Base-by-base conservation (phyloP, 768 basidiomycete genomes). In the Bullera alba region DNA sequence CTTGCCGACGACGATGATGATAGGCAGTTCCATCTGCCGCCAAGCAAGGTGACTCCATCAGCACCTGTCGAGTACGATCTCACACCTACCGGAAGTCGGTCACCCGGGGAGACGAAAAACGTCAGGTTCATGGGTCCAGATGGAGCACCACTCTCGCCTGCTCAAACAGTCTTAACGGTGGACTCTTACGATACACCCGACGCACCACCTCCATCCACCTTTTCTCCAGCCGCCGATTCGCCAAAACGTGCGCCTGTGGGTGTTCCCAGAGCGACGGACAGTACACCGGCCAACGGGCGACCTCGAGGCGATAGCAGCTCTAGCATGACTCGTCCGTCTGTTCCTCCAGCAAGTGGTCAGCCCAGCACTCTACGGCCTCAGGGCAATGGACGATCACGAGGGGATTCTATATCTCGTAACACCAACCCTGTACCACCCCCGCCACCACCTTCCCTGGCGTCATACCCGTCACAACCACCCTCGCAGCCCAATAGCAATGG, bases 111-210 rank as follows among this genome's bases (percentile, higher is more conserved):
- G 38, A 65, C 49, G 48, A 72, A 69, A 57, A 62, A 63, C 46
- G 70, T 72, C 8, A 41, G 70, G 6, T 72, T 72, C 47, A 63
- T 66, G 39, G 70, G 70, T 25, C 70, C 70, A 5, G 70, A 72
- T 44, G 70, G 70, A 12, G 70, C 65, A 19, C 70, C 70, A 7
- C 45, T 72, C 2, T 61, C 58, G 23, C 70, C 70, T 15, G 64
- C 68, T 15, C 51, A 57, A 22, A 70, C 70, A 4, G 50, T 57
- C 42, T 28, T 62, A 23, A 62, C 65, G 3, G 60, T 64, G 23
- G 58, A 58, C 8, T 65, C 65, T n/a, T 67, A 65, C 36, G 63
- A 60, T 37, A 50, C 61, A 4, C 70, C 67, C 6, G 52, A 49
- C 44, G 54, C 63, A 23, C 70, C 67, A 10, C 65, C 70, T 26